A percentile compares a stretch with the other conserved stretches of the same genome.
Conservation (phyloP, 768 basidiomycete species). For the Mycena venus region DNA sequence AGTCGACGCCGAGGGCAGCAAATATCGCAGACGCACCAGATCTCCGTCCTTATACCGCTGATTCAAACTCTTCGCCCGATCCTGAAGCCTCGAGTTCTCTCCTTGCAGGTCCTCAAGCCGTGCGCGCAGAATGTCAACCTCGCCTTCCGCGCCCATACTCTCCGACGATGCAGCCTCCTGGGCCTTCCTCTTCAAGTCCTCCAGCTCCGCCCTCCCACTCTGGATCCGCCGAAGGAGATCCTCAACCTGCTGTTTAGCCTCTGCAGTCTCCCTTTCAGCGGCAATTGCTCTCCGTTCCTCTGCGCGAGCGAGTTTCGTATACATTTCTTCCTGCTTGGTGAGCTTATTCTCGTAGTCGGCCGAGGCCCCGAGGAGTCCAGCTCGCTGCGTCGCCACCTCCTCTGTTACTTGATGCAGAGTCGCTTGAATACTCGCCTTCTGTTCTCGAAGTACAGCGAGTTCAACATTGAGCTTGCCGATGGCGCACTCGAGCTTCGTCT, state of each 20-base stretch:
- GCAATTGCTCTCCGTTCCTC: slow-evolving; percentile 43
- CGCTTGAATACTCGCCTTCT: slow-evolving; percentile 47
- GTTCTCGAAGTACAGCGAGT: slow-evolving; percentile 56
- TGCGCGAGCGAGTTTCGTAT: slow-evolving; percentile 35
- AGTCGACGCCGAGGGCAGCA: neutral
- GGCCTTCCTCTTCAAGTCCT: slow-evolving; percentile 20
- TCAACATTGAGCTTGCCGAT: slow-evolving; percentile 52
- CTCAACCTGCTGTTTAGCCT: slow-evolving; percentile 34
- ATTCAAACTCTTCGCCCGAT: slow-evolving; percentile 45
- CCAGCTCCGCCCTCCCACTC: slow-evolving; percentile 23
- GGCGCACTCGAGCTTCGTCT: slow-evolving; percentile 45
- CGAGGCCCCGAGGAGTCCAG: slow-evolving; percentile 27
- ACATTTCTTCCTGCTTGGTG: slow-evolving; percentile 38
- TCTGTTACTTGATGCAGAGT: slow-evolving; percentile 41
- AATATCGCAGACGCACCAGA: slow-evolving; percentile 52
- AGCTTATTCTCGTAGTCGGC: slow-evolving; percentile 44
- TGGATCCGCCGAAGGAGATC: slow-evolving; percentile 29
- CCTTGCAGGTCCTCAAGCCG: slow-evolving; percentile 33
- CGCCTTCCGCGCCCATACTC: slow-evolving; percentile 14
- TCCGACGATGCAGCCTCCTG: slow-evolving; percentile 28
- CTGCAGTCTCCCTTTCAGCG: slow-evolving; percentile 42
- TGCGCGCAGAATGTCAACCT: slow-evolving; percentile 26
- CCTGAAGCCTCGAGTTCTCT: slow-evolving; percentile 42
- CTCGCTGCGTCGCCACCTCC: slow-evolving; percentile 40
- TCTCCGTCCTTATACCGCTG: slow-evolving; percentile 61